Conservation (phyloP, 768 basidiomycete species). For the Agaricus sinodeliciosus region DNA sequence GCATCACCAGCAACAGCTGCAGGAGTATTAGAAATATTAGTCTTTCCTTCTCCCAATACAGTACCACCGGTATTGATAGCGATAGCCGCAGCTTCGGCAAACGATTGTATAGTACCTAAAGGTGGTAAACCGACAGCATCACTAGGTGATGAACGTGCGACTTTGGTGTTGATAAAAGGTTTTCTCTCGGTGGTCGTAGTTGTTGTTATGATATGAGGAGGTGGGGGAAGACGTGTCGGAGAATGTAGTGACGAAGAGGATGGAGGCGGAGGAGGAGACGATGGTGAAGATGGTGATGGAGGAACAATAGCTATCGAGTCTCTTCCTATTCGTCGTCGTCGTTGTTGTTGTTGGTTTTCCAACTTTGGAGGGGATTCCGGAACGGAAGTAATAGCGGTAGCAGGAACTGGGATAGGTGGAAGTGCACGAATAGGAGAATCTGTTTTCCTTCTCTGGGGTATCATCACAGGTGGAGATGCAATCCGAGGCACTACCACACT, state of each 20-base stretch:
- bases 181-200: background rate
- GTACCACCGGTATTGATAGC: background rate
- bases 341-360: slow-evolving; percentile 17
- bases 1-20: background rate
- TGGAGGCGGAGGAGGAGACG: background rate
- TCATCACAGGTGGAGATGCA: background rate
- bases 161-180: background rate
- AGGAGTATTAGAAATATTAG: background rate
- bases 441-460: background rate
- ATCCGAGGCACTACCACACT: background rate
- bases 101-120: slow-evolving; percentile 1
- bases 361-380: slow-evolving; percentile 28
- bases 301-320: background rate
- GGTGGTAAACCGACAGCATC: slow-evolving; percentile 1
- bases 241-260: background rate
- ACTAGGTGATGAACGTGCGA: background rate
- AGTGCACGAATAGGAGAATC: slow-evolving; percentile 4
- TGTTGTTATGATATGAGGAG: background rate
- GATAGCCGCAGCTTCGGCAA: slow-evolving; percentile 8
- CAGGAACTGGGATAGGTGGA: slow-evolving; percentile 4
- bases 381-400: background rate
- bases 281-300: background rate
- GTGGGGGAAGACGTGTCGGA: background rate
- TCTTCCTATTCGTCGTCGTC: no score
- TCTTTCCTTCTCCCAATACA: background rate